Percentiles rank a stretch among this genome's conserved stretches.
Evolutionary conservation across 257 asterid species (phyloP).

Genomic region (Cordia subcordata): DNA sequence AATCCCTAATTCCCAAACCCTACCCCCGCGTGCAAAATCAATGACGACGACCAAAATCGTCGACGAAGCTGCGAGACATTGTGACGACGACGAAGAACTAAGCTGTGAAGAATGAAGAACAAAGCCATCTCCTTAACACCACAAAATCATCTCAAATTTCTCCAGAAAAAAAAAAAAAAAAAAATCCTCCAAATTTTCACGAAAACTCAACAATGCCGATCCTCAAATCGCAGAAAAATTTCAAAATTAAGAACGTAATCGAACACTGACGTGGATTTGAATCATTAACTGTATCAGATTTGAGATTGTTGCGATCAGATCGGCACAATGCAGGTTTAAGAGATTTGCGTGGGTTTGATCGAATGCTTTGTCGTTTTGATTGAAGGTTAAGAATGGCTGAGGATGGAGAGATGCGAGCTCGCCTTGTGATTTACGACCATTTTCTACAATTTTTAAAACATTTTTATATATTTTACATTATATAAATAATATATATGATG

Average conservation of each 20-base stretch:
- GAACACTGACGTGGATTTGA: neutral
- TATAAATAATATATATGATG: too few relatives aligned
- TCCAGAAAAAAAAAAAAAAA: neutral
- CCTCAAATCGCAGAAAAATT: conserved; percentile 1
- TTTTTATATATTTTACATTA: too few relatives aligned
- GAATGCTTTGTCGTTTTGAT: too few relatives aligned
- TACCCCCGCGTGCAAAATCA: too few relatives aligned
- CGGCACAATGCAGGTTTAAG: conserved; percentile 3
- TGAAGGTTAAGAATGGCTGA: neutral
- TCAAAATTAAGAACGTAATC: neutral
- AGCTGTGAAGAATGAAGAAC: too few relatives aligned
- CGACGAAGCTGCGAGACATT: too few relatives aligned
- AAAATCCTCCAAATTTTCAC: neutral
- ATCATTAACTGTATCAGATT: neutral
- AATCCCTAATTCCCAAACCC: too few relatives aligned
- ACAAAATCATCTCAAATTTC: neutral
- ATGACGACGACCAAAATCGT: too few relatives aligned
- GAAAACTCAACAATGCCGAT: conserved; percentile 14
- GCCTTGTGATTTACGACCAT: neutral
- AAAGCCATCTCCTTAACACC: conserved; percentile 36
- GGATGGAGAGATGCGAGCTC: neutral
- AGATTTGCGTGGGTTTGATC: conserved; percentile 9
- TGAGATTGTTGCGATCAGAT: conserved; percentile 14
- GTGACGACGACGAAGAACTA: too few relatives aligned
- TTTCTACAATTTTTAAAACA: neutral